phyloP scores from a whole-genome alignment of 257 asterid genomes.

The Solanum neorickii region DNA sequence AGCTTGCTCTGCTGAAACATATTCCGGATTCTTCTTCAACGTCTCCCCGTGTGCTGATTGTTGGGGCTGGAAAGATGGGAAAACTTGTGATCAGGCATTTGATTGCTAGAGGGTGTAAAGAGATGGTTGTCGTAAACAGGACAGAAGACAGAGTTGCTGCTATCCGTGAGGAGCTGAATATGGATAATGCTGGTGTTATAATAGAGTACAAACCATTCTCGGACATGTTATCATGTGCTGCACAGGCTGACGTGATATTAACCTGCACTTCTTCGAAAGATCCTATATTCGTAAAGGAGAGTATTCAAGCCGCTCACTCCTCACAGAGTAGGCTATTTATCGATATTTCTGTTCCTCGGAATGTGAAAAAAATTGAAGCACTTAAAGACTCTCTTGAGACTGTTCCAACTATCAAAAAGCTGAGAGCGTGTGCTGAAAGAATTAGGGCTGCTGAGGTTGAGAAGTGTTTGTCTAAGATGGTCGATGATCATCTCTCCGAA shows the following conservation, averaged over 20 bases:
- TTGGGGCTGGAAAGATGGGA: constrained; percentile 98
- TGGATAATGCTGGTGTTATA: constrained; percentile 38
- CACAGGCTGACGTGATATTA: constrained; percentile 72
- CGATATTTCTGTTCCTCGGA: constrained; percentile 84
- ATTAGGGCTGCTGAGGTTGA: constrained; percentile 74
- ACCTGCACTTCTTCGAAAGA: constrained; percentile 69
- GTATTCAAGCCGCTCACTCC: constrained; percentile 31
- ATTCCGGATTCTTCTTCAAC: constrained; percentile 40
- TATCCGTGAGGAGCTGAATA: constrained; percentile 37
- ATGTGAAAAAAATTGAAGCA: constrained; percentile 62
- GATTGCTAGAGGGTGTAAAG: constrained; percentile 63
- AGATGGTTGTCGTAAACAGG: constrained; percentile 69
- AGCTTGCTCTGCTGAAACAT: constrained; percentile 67
- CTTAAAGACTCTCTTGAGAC: constrained; percentile 82
- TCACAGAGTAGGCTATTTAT: constrained; percentile 38
- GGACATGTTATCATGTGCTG: constrained; percentile 44
- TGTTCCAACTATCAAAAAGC: constrained; percentile 82
- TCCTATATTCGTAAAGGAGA: constrained; percentile 55
- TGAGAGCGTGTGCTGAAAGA: constrained; percentile 69
- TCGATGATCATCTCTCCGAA: constrained; percentile 32
- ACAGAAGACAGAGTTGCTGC: constrained; percentile 62
- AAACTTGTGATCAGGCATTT: constrained; percentile 79
- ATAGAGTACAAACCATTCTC: constrained; percentile 42
- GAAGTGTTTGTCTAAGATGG: constrained; percentile 63
- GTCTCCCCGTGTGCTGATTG: constrained; percentile 42